These are phyloP conservation scores for Tetrapyrgos nigripes DNA, from an alignment of 1,284 basidiomycete genomes.

Conservation along the genomic window DNA sequence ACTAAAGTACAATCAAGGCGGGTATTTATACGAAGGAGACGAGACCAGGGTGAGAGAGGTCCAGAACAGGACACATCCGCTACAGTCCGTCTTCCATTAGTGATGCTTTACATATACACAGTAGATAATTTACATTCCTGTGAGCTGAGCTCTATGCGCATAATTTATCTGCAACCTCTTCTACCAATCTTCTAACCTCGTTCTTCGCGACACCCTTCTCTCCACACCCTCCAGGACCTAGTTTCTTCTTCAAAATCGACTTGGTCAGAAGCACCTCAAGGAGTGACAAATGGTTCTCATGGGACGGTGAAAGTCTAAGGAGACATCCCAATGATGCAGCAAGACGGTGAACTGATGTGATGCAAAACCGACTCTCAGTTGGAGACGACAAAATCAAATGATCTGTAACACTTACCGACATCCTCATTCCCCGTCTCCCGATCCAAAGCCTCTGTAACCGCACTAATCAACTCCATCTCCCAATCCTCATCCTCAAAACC, in stretches of 20 bases:
- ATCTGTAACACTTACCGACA: constrained; percentile 63
- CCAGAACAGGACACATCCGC: too few relatives aligned
- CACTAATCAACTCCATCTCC: constrained; percentile 84
- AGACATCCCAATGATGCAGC: constrained; percentile 78
- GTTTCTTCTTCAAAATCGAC: constrained; percentile 57
- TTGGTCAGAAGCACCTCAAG: constrained; percentile 76
- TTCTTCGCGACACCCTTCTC: constrained; percentile 63
- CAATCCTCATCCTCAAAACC: constrained; percentile 69
- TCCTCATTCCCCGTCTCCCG: constrained; percentile 79
- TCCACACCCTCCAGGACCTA: constrained; percentile 55
- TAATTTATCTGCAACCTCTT: constrained; percentile 65
- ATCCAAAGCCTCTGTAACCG: constrained; percentile 75
- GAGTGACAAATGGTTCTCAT: constrained; percentile 59
- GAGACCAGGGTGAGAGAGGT: too few relatives aligned
- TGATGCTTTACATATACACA: too few relatives aligned
- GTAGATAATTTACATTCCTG: too few relatives aligned
- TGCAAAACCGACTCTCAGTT: not conserved
- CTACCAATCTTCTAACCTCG: constrained; percentile 64
- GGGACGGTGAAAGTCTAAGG: constrained; percentile 71
- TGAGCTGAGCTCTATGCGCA: constrained; percentile 34
- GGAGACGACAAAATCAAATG: not conserved
- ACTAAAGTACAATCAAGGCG: too few relatives aligned
- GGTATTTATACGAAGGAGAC: too few relatives aligned
- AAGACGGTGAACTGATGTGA: constrained; percentile 78
- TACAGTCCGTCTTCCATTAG: too few relatives aligned